Evolutionary conservation across 768 basidiomycete species (phyloP), one percentile per base, ranked within the genome.

Genomic region (Tylopilus balloui): DNA sequence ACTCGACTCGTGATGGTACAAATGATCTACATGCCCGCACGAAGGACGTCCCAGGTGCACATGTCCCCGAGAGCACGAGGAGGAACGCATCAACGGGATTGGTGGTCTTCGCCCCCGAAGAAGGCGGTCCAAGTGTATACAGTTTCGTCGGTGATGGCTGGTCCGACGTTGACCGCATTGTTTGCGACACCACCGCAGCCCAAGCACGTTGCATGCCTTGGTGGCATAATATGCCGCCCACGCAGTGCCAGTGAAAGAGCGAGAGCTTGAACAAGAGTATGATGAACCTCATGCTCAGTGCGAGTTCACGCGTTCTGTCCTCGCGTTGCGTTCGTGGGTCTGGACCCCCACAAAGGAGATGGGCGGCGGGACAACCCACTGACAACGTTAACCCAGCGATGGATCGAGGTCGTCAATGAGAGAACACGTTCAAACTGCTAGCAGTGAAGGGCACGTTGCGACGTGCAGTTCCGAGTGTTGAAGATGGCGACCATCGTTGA

Each of bases 121-220:
- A 42, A 21, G 13, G 40, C 41, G 27, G 59, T 47, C 34, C n/a
- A n/a, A n/a, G n/a, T n/a, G n/a, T n/a, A n/a, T n/a, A n/a, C n/a
- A n/a, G n/a, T n/a, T n/a, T n/a, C n/a, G n/a, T 41, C 46, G 39
- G 13, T 32, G 13, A 50, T 45, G 14, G 40, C 55, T 10, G 36
- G 51, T 6, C 19, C 50, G 2, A 45, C 38, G 25, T 60, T 49
- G 8, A 39, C 44, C 29, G 19, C 8, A 11, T 39, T 40, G 31
- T 60, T 50, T 15, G 47, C 47, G 31, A 32, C 17, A n/a, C 49
- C 58, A n/a, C 48, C 42, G 1, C 44, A 57, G 42, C 12, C n/a
- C 2, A 2, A 44, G 45, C 15, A 52, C 45, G 31, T 52, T 52
- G 46, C 57, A 52, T 12, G 40, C 51, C 15, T 11, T 58, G 35